Conservation (phyloP, 768 basidiomycete species). For the Guyanaporus albipodus region DNA sequence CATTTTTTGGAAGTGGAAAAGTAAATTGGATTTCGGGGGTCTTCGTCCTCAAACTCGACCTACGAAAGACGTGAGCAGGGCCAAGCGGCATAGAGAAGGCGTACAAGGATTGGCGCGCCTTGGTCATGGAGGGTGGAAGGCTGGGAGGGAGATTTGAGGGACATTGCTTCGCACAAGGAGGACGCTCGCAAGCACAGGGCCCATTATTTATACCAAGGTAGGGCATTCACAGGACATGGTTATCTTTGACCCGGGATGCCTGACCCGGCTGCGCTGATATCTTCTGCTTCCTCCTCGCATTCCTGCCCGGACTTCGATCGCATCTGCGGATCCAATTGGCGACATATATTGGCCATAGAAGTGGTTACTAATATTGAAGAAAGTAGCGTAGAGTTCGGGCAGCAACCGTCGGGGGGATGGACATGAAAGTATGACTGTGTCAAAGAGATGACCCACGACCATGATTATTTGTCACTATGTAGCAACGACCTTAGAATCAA, state of each 20-base stretch:
- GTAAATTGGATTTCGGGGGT: constrained; percentile 38
- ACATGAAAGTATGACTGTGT: no score
- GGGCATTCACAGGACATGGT: constrained; percentile 7
- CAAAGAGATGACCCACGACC: no score
- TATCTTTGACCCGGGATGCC: constrained; percentile 7
- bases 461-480: no score
- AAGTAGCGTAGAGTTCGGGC: no score
- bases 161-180: constrained; percentile 6
- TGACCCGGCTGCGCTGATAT: background rate
- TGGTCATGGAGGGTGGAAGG: constrained; percentile 17
- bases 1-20: constrained; percentile 41
- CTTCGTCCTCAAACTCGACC: constrained; percentile 40
- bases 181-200: background rate
- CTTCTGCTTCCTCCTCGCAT: constrained; percentile 6
- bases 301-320: background rate
- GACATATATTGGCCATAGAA: constrained; percentile 9
- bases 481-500: no score
- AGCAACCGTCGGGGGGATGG: no score
- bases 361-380: constrained; percentile 7
- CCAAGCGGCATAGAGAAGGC: background rate
- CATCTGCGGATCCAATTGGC: constrained; percentile 12
- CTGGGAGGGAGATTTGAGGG: constrained; percentile 4
- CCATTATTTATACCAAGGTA: constrained; percentile 12
- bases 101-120: constrained; percentile 15
- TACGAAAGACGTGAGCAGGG: constrained; percentile 12